A percentile compares a stretch with the other conserved stretches of the same genome.
phyloP scores from a whole-genome alignment of 148 eudicot species.

The Persicaria tinctoria region DNA sequence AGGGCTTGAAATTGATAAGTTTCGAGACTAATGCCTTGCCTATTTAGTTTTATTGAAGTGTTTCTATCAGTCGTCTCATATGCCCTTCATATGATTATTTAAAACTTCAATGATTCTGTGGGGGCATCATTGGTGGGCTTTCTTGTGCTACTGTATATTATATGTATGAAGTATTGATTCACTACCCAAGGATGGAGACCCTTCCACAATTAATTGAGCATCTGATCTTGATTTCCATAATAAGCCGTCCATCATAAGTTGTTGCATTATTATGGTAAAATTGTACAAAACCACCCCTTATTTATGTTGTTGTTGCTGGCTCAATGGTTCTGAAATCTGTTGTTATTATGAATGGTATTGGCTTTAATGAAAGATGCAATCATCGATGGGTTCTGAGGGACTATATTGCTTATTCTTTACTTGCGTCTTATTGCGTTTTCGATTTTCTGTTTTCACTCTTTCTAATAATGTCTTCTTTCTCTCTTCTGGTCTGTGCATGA shows the following conservation, averaged over 20 bases:
- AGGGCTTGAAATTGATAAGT: neutral
- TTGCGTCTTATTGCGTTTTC: too few relatives aligned
- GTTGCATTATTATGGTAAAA: neutral
- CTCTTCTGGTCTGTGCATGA: too few relatives aligned
- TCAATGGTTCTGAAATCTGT: neutral
- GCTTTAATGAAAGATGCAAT: neutral
- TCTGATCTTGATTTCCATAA: neutral
- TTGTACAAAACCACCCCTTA: neutral
- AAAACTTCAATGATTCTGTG: too few relatives aligned
- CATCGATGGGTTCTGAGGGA: neutral
- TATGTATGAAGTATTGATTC: neutral
- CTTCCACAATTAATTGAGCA: neutral
- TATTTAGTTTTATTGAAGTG: neutral
- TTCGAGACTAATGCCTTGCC: neutral
- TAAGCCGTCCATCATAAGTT: neutral
- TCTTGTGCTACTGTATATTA: neutral
- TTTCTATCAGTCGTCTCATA: too few relatives aligned
- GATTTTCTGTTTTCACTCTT: too few relatives aligned
- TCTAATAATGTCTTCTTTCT: too few relatives aligned
- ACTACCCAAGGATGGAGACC: neutral
- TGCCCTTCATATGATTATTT: neutral
- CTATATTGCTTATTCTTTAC: neutral
- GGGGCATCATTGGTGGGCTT: neutral
- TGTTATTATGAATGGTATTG: neutral
- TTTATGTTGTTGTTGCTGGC: neutral